A percentile compares a stretch with the other conserved stretches of the same genome.
These are phyloP conservation scores for Podospora bellae-mahoneyi DNA, from an alignment of 495 filamentous ascomycete genomes.

Conservation along the genomic window DNA sequence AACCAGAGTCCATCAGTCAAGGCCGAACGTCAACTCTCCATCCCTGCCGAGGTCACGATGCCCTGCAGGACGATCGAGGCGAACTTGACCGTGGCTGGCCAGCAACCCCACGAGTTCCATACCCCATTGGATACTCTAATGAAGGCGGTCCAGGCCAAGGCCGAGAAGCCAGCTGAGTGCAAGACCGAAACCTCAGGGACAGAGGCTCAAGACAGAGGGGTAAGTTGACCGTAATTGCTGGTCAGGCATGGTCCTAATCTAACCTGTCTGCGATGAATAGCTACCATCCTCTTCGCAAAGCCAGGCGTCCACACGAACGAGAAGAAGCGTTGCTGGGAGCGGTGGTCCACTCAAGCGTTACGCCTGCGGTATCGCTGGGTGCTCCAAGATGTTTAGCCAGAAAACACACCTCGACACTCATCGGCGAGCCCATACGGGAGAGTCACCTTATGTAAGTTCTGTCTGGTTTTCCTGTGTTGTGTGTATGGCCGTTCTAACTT, in stretches of 20 bases:
- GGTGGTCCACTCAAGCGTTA: conserved; percentile 54
- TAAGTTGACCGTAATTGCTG: conserved; percentile 9
- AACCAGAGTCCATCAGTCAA: conserved; percentile 39
- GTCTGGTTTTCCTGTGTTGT: not conserved
- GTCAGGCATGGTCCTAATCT: not conserved
- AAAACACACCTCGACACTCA: conserved; percentile 95
- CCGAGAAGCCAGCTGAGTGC: conserved; percentile 24
- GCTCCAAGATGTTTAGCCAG: conserved; percentile 80
- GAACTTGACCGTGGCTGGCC: conserved; percentile 26
- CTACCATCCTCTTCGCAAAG: conserved; percentile 1
- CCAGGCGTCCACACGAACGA: conserved; percentile 29
- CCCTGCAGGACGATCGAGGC: conserved; percentile 25
- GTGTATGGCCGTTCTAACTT: conserved; percentile 3
- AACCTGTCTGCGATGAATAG: not conserved
- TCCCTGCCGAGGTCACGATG: conserved; percentile 7
- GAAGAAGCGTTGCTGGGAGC: not conserved
- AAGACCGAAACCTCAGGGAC: not conserved
- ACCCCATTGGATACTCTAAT: conserved; percentile 89
- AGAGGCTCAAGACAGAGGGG: not conserved
- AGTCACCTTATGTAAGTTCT: conserved; percentile 78
- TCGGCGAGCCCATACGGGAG: conserved; percentile 81
- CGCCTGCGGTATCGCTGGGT: conserved; percentile 69
- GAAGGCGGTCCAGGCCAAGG: conserved; percentile 82
- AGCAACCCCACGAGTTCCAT: conserved; percentile 56
- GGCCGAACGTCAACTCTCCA: conserved; percentile 31